These are phyloP conservation scores for Chytriomyces sp. DNA, from an alignment of 192 early-diverging fungal species.

Conservation along the genomic window DNA sequence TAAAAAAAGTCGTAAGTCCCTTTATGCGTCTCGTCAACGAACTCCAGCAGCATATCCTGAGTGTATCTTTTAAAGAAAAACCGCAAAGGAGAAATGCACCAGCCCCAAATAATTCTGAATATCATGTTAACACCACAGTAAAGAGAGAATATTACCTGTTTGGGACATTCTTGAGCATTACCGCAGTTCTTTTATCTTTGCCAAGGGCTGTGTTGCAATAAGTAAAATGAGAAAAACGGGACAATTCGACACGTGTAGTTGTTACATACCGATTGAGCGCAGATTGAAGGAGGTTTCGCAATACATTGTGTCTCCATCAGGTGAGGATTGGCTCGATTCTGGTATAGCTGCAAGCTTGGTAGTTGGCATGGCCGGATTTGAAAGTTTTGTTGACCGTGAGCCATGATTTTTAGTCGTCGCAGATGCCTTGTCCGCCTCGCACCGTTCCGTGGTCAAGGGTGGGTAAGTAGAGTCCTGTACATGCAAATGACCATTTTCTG, in stretches of 20 bases:
- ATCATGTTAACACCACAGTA: no score
- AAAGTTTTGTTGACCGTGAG: no score
- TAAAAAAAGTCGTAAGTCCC: constrained; percentile 76
- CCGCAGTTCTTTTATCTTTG: constrained; percentile 73
- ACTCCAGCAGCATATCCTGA: constrained; percentile 77
- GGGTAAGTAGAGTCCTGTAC: no score
- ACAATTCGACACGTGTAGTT: background rate
- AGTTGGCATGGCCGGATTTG: no score
- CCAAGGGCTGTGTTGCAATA: constrained; percentile 40
- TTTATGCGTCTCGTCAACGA: constrained; percentile 73
- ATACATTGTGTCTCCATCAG: no score
- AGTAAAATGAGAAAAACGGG: background rate
- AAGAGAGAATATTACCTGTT: constrained; percentile 67
- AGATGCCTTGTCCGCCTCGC: no score
- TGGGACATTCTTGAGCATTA: constrained; percentile 88
- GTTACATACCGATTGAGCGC: background rate
- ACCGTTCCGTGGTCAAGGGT: no score
- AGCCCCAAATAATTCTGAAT: background rate
- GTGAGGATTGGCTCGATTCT: no score
- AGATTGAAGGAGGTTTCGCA: background rate
- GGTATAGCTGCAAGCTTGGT: no score
- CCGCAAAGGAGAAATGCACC: background rate
- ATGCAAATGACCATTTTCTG: no score
- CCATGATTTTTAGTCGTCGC: no score
- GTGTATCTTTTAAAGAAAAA: constrained; percentile 4